A percentile compares a stretch with the other conserved stretches of the same genome.
Conservation (phyloP, 768 basidiomycete genomes). For the Mycena latifolia region DNA sequence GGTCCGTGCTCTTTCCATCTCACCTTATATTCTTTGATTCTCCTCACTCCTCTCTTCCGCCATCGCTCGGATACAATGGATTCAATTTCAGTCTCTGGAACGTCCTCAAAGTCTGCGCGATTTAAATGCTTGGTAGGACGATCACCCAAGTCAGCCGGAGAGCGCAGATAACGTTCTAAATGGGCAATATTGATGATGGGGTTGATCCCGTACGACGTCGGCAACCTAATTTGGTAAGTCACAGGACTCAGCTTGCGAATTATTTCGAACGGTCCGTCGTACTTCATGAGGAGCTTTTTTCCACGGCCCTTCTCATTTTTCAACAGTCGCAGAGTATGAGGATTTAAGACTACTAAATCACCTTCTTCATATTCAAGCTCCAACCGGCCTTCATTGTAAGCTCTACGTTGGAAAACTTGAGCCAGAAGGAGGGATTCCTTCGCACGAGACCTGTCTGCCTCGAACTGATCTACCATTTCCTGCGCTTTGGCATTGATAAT, state of each 20-base stretch:
- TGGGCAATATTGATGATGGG: conserved; percentile 41
- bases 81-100: conserved; percentile 40
- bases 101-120: conserved; percentile 23
- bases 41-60: not conserved
- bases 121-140: conserved; percentile 10
- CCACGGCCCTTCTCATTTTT: conserved; percentile 37
- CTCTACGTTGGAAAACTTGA: conserved; percentile 24
- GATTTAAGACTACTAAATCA: conserved; percentile 38
- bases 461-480: too few relatives aligned
- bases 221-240: conserved; percentile 31
- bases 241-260: too few relatives aligned
- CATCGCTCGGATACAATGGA: conserved; percentile 36
- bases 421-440: conserved; percentile 24
- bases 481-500: conserved; percentile 21
- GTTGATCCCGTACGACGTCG: conserved; percentile 35
- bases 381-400: conserved; percentile 34
- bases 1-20: conserved; percentile 3
- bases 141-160: conserved; percentile 30
- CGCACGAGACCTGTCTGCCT: conserved; percentile 7
- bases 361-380: conserved; percentile 34
- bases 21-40: conserved; percentile 13
- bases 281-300: conserved; percentile 36
- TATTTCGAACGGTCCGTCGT: too few relatives aligned
- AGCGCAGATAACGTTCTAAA: conserved; percentile 36
- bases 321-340: conserved; percentile 35